These are phyloP conservation scores for Hygrophoropsis aurantiaca DNA, from an alignment of 768 basidiomycete genomes.

Conservation along the genomic window DNA sequence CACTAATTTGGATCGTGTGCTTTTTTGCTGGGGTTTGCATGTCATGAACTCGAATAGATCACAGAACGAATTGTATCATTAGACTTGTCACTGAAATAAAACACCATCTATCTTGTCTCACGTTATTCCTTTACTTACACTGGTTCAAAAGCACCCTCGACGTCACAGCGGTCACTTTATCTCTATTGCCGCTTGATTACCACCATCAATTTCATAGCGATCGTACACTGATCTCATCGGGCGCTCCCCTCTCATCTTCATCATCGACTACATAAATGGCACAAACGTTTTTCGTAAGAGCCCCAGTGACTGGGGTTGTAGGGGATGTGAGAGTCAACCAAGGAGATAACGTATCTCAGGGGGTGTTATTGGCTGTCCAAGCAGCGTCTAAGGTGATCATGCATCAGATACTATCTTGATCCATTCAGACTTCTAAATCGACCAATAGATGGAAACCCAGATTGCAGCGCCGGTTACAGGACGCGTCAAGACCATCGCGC, in stretches of 20 bases:
- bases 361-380: slow-evolving; percentile 8
- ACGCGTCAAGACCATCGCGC: slow-evolving; percentile 5
- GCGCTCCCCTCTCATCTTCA: too few relatives aligned
- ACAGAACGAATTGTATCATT: slow-evolving; percentile 17
- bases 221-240: too few relatives aligned
- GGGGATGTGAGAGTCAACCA: slow-evolving; percentile 6
- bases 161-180: too few relatives aligned
- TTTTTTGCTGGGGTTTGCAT: slow-evolving; percentile 7
- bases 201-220: too few relatives aligned
- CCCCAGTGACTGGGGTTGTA: slow-evolving; percentile 6
- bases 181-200: too few relatives aligned
- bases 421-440: background rate
- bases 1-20: slow-evolving; percentile 40
- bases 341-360: slow-evolving; percentile 6
- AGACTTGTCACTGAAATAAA: slow-evolving; percentile 11
- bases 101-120: slow-evolving; percentile 4
- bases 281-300: background rate
- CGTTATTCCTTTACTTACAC: too few relatives aligned
- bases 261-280: too few relatives aligned
- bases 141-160: too few relatives aligned
- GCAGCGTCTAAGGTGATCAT: slow-evolving; percentile 8
- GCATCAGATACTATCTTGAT: background rate
- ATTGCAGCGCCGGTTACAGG: slow-evolving; percentile 8
- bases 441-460: slow-evolving; percentile 8
- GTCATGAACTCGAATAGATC: slow-evolving; percentile 14